Base-by-base conservation (phyloP, 2,329 filamentous ascomycete genomes). In the Diaporthe velutina region DNA sequence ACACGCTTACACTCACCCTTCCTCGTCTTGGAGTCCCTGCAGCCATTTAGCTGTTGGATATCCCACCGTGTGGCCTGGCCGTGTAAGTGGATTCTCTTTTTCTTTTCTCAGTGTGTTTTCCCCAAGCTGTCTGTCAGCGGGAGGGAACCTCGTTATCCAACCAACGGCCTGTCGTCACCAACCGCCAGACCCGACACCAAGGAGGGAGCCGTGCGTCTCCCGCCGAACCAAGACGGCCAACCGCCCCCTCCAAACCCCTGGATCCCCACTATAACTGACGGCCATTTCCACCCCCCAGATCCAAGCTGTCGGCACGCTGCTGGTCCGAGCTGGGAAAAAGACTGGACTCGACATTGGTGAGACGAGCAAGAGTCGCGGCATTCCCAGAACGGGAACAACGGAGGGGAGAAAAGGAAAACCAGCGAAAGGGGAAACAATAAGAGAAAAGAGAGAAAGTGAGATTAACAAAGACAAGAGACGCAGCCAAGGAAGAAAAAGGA, bases 271-370 rank as follows among this genome's bases (percentile, higher is more conserved):
- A 67, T 52, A 35, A 38, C 61, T 67, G 61, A 64, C 35, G 30
- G 52, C 35, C 42, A 52, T 28, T 50, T 35, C 42, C 73, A 50
- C 57, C 57, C 30, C 54, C n/a, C 55, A 70, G 67, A 68, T 57
- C 72, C 72, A 74, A 57, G 57, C 60, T 74, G 74, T 72, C 74
- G 74, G 74, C 74, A 74, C 50, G 67, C 35, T 71, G n/a, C 35
- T 71, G 74, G 72, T 68, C 72, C 72, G 72, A 76, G 74, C 73
- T 70, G 60, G 55, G 64, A n/a, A 73, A 50, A 30, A 45, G 58
- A 38, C 38, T 45, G 38, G 70, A 48, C 66, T 70, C 40, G 64
- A 55, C 54, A 35, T 64, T 67, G 60, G 60, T 74, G 72, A 71
- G 74, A 71, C 72, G 72, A 71, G 30, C 28, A 33, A 70, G 35